A percentile compares a stretch with the other conserved stretches of the same genome.
Evolutionary conservation across 2,329 filamentous ascomycete genomes (phyloP).

Genomic region (Fusarium sp.): DNA sequence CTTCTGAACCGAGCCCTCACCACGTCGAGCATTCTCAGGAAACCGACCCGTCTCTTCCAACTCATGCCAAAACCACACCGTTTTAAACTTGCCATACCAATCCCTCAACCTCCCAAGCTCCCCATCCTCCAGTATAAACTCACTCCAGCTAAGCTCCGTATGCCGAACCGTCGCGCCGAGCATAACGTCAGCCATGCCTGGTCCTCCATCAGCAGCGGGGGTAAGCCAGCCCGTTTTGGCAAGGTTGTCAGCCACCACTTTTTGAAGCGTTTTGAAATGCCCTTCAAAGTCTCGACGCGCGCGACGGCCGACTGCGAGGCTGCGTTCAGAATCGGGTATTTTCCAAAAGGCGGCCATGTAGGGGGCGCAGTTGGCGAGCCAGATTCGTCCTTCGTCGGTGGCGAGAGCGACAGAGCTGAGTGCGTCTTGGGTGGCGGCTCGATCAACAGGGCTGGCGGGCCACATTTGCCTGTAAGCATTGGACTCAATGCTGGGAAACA

Average conservation of each 20-base stretch:
- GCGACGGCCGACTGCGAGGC: not conserved
- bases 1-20: not conserved
- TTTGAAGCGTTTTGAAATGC: not conserved
- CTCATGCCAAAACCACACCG: not conserved
- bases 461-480: not conserved
- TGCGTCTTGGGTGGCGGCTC: not conserved
- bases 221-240: not conserved
- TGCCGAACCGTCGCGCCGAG: not conserved
- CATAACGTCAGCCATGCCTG: not conserved
- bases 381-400: not conserved
- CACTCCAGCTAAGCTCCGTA: not conserved
- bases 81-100: slow-evolving; percentile 1
- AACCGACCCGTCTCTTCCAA: not conserved
- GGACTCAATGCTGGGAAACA: rapidly evolving
- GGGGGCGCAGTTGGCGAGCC: not conserved
- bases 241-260: not conserved
- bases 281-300: not conserved
- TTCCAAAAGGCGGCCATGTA: not conserved
- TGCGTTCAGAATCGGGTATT: not conserved
- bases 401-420: not conserved
- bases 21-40: not conserved
- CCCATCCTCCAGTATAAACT: not conserved
- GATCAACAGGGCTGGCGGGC: not conserved
- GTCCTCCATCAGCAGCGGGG: not conserved
- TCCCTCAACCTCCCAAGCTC: not conserved